These are phyloP conservation scores for Phytopythium chamaehyphon DNA, from an alignment of 352 stramenopile species.

Conservation along the genomic window DNA sequence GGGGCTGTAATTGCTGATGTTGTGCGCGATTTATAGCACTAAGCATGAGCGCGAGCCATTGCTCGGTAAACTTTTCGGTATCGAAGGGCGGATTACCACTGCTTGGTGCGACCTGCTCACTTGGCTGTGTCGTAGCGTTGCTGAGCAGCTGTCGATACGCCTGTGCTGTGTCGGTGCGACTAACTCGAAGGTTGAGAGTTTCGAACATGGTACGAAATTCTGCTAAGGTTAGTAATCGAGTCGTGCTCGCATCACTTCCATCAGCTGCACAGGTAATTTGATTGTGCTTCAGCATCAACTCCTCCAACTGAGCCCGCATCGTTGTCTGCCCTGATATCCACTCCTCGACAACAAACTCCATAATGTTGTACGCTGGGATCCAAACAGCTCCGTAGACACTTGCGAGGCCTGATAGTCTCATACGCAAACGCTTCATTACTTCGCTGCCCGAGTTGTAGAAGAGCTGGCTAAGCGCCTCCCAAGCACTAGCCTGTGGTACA, in stretches of 20 bases:
- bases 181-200: slow-evolving; percentile 25
- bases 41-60: slow-evolving; percentile 28
- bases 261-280: background rate
- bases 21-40: slow-evolving; percentile 32
- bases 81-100: slow-evolving; percentile 7
- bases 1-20: slow-evolving; percentile 23
- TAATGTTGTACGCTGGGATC: slow-evolving; percentile 44
- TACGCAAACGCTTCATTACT: slow-evolving; percentile 33
- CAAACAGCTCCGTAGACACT: slow-evolving; percentile 52
- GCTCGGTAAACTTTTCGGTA: slow-evolving; percentile 17
- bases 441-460: slow-evolving; percentile 31
- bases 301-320: slow-evolving; percentile 17
- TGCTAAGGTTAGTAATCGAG: slow-evolving; percentile 11
- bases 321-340: slow-evolving; percentile 27
- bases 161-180: slow-evolving; percentile 21
- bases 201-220: slow-evolving; percentile 27
- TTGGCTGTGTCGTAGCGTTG: slow-evolving; percentile 4
- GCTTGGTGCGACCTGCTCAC: background rate
- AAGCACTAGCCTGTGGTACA: slow-evolving; percentile 33
- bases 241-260: background rate
- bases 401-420: slow-evolving; percentile 34
- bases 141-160: slow-evolving; percentile 30
- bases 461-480: slow-evolving; percentile 32
- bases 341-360: slow-evolving; percentile 47
- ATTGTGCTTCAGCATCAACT: slow-evolving; percentile 15